These are phyloP conservation scores for Globisporangium orthogonon DNA, from an alignment of 352 stramenopile genomes.

Conservation along the genomic window DNA sequence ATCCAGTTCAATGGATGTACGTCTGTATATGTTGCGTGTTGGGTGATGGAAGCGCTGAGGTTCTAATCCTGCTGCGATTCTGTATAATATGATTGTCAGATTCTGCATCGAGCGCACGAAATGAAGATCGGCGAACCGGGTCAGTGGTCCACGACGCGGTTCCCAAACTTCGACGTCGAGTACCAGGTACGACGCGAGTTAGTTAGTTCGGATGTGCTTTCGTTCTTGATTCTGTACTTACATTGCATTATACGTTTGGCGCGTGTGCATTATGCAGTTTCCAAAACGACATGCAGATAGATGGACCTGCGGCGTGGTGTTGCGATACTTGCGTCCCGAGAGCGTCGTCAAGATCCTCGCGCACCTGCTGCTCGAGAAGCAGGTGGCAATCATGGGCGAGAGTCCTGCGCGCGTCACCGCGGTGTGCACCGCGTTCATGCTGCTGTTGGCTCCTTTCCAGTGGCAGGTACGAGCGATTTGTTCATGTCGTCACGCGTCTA, in stretches of 20 bases:
- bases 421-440: constrained; percentile 58
- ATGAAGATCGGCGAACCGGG: constrained; percentile 67
- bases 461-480: constrained; percentile 41
- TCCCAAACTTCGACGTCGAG: constrained; percentile 56
- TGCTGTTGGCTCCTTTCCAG: constrained; percentile 75
- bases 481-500: neutral
- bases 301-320: constrained; percentile 62
- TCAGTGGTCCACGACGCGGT: constrained; percentile 47
- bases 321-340: constrained; percentile 48
- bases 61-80: neutral
- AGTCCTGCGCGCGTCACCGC: constrained; percentile 59
- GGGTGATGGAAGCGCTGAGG: neutral
- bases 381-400: constrained; percentile 73
- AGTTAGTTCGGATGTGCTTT: neutral
- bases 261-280: constrained; percentile 19
- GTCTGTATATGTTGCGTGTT: constrained; percentile 2
- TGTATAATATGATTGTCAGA: constrained; percentile 22
- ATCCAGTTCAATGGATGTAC: constrained; percentile 36
- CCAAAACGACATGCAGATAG: constrained; percentile 62
- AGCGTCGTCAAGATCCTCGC: constrained; percentile 68
- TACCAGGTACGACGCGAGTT: constrained; percentile 41
- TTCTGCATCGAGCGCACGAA: constrained; percentile 52
- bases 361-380: constrained; percentile 71
- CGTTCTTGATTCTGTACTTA: neutral
- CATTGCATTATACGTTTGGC: too few relatives aligned